phyloP scores from a whole-genome alignment of 2,329 filamentous ascomycete species.

The Grosmannia huntii region DNA sequence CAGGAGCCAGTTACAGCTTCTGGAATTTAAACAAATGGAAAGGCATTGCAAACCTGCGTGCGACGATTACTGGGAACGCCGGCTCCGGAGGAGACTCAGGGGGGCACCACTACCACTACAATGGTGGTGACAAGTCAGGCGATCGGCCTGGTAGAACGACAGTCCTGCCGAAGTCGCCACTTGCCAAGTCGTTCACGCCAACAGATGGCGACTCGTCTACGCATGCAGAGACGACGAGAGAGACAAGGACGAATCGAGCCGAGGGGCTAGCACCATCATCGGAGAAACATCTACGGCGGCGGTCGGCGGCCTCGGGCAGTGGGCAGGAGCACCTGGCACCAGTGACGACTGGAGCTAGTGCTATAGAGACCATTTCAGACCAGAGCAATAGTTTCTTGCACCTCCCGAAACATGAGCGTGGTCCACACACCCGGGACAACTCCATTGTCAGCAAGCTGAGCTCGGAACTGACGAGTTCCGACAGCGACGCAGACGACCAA shows the following conservation, averaged over 20 bases:
- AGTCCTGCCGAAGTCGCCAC: constrained; percentile 8
- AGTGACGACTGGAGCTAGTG: background rate
- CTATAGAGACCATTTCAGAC: background rate
- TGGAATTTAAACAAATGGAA: constrained; percentile 47
- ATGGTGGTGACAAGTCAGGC: background rate
- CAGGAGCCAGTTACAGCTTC: constrained; percentile 33
- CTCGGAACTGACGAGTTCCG: constrained; percentile 36
- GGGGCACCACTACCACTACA: background rate
- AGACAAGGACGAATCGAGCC: background rate
- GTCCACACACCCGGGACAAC: constrained; percentile 6
- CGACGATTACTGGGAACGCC: constrained; percentile 3
- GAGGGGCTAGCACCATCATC: background rate
- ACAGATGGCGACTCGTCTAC: background rate
- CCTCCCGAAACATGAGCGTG: background rate
- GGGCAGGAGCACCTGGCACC: background rate
- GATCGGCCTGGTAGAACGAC: too few relatives aligned
- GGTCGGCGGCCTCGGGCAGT: background rate
- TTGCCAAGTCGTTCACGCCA: constrained; percentile 2
- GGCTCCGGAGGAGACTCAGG: background rate
- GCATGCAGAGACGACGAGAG: background rate
- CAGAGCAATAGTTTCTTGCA: background rate
- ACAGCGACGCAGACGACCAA: constrained; percentile 10
- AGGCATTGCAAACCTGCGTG: constrained; percentile 23
- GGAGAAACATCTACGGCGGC: background rate
- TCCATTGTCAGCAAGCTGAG: constrained; percentile 44